Conservation (phyloP, 192 early-diverging fungal genomes). For the Lobosporangium transversale region DNA sequence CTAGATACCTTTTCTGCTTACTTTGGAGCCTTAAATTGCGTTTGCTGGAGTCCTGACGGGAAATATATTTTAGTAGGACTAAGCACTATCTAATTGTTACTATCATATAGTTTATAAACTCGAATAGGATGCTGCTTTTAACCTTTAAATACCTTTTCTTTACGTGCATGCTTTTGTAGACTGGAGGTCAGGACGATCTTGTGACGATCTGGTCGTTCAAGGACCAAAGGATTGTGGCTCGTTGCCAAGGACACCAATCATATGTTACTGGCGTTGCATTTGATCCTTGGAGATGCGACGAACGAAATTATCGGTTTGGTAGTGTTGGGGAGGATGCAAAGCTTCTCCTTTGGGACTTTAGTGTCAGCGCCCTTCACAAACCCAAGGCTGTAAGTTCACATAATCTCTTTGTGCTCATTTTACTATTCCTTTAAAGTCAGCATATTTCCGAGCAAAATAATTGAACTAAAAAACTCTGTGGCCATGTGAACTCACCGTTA, state of each 20-base stretch:
- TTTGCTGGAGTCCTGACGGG: slow-evolving; percentile 92
- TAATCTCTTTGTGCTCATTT: no score
- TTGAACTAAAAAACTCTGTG: no score
- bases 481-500: no score
- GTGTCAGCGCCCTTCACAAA: slow-evolving; percentile 75
- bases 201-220: slow-evolving; percentile 89
- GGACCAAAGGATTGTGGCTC: slow-evolving; percentile 79
- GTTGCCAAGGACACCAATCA: slow-evolving; percentile 92
- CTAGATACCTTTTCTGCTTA: slow-evolving; percentile 82
- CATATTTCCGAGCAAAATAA: no score
- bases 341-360: slow-evolving; percentile 95
- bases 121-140: no score
- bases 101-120: no score
- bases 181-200: slow-evolving; percentile 94
- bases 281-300: slow-evolving; percentile 83
- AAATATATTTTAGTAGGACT: slow-evolving; percentile 75
- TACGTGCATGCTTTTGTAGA: no score
- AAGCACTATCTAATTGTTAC: no score
- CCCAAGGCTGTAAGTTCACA: slow-evolving; percentile 74
- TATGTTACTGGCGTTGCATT: slow-evolving; percentile 89
- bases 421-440: no score
- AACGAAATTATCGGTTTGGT: slow-evolving; percentile 84
- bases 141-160: no score
- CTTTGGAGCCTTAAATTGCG: slow-evolving; percentile 89
- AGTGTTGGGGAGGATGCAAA: slow-evolving; percentile 91